Percentiles rank a stretch among this genome's conserved stretches.
Conservation (phyloP, 805 yeast genomes). For the Candida corydali region DNA sequence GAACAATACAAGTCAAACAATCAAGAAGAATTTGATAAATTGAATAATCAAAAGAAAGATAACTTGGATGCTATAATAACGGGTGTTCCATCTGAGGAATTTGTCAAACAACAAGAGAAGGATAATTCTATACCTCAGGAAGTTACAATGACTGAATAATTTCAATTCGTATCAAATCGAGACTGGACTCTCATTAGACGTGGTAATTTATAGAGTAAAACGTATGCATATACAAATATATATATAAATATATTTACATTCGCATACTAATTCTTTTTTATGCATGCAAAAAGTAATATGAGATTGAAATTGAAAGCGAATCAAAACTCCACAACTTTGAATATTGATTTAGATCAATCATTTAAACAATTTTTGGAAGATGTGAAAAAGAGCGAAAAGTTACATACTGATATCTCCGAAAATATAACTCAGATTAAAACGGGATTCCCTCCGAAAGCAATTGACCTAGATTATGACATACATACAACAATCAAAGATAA, state of each 20-base stretch:
- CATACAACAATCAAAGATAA: conserved; percentile 26
- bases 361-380: conserved; percentile 11
- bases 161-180: not conserved
- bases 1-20: conserved; percentile 35
- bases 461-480: conserved; percentile 25
- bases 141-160: conserved; percentile 17
- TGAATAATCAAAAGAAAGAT: conserved; percentile 33
- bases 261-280: no score
- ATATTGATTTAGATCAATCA: conserved; percentile 1
- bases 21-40: conserved; percentile 40
- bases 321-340: conserved; percentile 10
- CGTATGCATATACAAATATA: no score
- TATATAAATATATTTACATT: no score
- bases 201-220: not conserved
- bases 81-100: conserved; percentile 23
- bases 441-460: conserved; percentile 60
- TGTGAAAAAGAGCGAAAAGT: conserved; percentile 1
- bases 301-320: conserved; percentile 13
- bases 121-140: conserved; percentile 9
- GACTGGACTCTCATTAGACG: not conserved
- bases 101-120: conserved; percentile 10
- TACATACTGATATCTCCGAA: conserved; percentile 6
- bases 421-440: conserved; percentile 27
- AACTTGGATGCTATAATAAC: conserved; percentile 34
- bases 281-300: no score